Conservation (phyloP, 495 filamentous ascomycete species). For the Coniosporium apollinis region DNA sequence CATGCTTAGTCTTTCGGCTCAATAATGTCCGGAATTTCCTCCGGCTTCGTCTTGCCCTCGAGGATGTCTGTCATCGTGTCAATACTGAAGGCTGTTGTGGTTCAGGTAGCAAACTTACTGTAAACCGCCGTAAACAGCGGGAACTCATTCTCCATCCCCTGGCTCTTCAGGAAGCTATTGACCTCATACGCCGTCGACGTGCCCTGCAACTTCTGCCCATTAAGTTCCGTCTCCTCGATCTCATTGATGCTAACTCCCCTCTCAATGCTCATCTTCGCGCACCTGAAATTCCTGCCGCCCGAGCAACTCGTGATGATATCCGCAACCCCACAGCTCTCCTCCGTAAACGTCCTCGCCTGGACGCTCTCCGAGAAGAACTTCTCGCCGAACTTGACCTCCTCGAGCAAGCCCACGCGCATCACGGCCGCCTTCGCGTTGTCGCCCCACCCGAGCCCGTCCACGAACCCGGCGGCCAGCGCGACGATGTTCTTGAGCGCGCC, state of each 20-base stretch:
- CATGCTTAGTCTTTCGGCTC: conserved; percentile 12
- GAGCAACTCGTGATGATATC: conserved; percentile 90
- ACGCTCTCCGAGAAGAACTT: conserved; percentile 77
- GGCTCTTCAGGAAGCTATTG: conserved; percentile 64
- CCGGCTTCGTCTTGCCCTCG: conserved; percentile 25
- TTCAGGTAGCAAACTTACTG: conserved; percentile 25
- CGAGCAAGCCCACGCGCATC: conserved; percentile 85
- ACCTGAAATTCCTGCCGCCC: conserved; percentile 83
- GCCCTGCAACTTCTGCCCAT: conserved; percentile 94
- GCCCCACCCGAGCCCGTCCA: conserved; percentile 91
- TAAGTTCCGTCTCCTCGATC: conserved; percentile 76
- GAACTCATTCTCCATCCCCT: conserved; percentile 64
- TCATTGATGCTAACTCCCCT: conserved; percentile 64
- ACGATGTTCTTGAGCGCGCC: conserved; percentile 97
- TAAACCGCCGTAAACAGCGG: conserved; percentile 82
- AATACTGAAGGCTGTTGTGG: not conserved
- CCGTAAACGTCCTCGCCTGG: conserved; percentile 70
- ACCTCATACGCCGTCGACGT: conserved; percentile 85
- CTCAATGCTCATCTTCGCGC: conserved; percentile 76
- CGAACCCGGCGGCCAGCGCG: conserved; percentile 85
- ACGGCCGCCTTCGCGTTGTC: conserved; percentile 95
- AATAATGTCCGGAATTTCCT: conserved; percentile 27
- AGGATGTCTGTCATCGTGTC: conserved; percentile 19
- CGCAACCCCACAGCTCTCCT: conserved; percentile 89
- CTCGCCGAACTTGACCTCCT: conserved; percentile 90